phyloP scores from a whole-genome alignment of 2,329 filamentous ascomycete species.

The Hyphodiscus sp. region DNA sequence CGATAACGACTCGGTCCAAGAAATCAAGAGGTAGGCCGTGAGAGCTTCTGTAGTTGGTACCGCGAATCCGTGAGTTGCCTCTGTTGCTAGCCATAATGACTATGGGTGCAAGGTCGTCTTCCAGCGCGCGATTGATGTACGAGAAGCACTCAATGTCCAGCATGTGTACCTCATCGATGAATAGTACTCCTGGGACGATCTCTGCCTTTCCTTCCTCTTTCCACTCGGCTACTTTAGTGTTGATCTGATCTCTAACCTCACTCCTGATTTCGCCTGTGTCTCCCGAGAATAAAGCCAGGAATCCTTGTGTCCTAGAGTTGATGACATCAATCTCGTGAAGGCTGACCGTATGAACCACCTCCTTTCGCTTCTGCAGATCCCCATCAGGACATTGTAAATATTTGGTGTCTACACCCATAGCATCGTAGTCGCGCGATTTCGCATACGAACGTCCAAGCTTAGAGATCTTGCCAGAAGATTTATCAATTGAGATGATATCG shows the following conservation, averaged over 20 bases:
- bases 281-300: slow-evolving; percentile 92
- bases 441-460: slow-evolving; percentile 95
- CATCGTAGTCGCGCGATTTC: slow-evolving; percentile 93
- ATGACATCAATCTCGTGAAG: slow-evolving; percentile 99
- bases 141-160: slow-evolving; percentile 99
- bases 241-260: slow-evolving; percentile 97
- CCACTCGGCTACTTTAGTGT: slow-evolving; percentile 98
- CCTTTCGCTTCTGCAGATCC: slow-evolving; percentile 93
- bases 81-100: slow-evolving; percentile 99
- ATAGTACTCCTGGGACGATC: slow-evolving; percentile 93
- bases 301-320: slow-evolving; percentile 97
- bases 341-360: slow-evolving; percentile 93
- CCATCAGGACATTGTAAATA: slow-evolving; percentile 97
- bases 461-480: slow-evolving; percentile 95
- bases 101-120: slow-evolving; percentile 90
- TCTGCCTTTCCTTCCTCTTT: slow-evolving; percentile 99
- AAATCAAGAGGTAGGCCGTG: slow-evolving; percentile 95
- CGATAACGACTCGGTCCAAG: slow-evolving; percentile 90
- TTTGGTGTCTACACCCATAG: slow-evolving; percentile 97
- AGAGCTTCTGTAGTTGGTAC: slow-evolving; percentile 87
- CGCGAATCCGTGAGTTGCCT: slow-evolving; percentile 83
- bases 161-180: slow-evolving; percentile 99
- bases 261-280: slow-evolving; percentile 97
- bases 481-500: slow-evolving; percentile 97
- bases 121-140: slow-evolving; percentile 93